Base-by-base conservation (phyloP, 1,284 basidiomycete species). In the Sparassis latifolia region DNA sequence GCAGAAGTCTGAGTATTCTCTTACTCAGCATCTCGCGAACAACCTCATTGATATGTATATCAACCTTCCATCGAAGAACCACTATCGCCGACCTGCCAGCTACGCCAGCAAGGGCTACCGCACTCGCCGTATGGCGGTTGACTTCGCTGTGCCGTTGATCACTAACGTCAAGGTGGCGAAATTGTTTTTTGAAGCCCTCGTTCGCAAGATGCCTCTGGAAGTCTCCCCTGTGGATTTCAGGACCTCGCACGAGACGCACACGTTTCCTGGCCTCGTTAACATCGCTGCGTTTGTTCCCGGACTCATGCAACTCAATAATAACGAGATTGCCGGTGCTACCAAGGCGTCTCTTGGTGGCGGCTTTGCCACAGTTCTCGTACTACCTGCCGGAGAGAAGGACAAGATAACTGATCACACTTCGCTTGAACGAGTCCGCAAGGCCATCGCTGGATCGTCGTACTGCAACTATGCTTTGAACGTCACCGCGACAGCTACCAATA, bases 101-200 rank as follows among this genome's bases (percentile, higher is more conserved):
- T 99, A 98, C 68, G 86, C 93, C 50, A 97, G 93, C 67, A 96
- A 97, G 70, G 97, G 96, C 9, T 99, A 99, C 71, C 84, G 86
- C 55, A 96, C 94, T 33, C 90, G 97, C 66, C 89, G 96, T 58
- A 95, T 98, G 90, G 96, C 97, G n/a, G 96, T 99, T 57, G 96
- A 99, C 71, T 97, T 96, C 64, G 95, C 94, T 33, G 87, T 99
- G 38, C 96, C 97, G 0, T 78, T 99, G 49, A 94, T 99, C 67
- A 99, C 96, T 52, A 99, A 99, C 67, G 90, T 99, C 73, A 99
- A 99, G 77, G 95, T 94, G 66, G 97, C 97, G 56, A 99, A 99
- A 72, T 79, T 99, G 63, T 82, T 99, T 46, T 89, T 93, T 39
- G 95, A 99, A 70, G 97, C 96, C 2, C 80, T 99, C 52, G 89